A percentile compares a stretch with the other conserved stretches of the same genome.
These are phyloP conservation scores for Xerocomus spinulosus DNA, from an alignment of 768 basidiomycete genomes.

Conservation along the genomic window DNA sequence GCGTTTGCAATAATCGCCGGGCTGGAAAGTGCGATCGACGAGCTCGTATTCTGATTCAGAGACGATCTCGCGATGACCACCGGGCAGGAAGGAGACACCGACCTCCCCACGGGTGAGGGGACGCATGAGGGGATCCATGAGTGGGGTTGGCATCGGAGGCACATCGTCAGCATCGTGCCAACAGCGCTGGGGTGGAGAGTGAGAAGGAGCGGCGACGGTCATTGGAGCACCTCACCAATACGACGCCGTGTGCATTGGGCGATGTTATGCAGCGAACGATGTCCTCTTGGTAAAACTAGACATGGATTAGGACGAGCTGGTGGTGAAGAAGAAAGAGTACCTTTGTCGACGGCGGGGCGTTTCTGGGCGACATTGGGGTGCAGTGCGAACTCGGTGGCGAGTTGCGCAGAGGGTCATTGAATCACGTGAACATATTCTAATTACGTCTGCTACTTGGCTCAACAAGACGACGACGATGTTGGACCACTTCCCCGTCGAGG, in stretches of 20 bases:
- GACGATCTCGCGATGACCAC: constrained; percentile 60
- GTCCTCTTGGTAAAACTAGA: constrained; percentile 65
- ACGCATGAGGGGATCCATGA: constrained; percentile 68
- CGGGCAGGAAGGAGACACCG: constrained; percentile 65
- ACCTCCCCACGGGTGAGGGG: constrained; percentile 76
- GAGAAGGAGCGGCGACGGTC: constrained; percentile 4
- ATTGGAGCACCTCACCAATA: constrained; percentile 48
- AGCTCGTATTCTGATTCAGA: constrained; percentile 64
- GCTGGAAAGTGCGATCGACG: constrained; percentile 71
- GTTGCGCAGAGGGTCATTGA: constrained; percentile 1
- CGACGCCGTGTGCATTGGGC: constrained; percentile 50
- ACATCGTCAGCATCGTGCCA: constrained; percentile 86
- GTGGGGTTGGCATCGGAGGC: constrained; percentile 36
- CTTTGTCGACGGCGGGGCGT: constrained; percentile 29
- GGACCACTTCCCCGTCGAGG: constrained; percentile 22
- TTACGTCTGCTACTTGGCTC: not conserved
- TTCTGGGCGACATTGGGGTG: constrained; percentile 27
- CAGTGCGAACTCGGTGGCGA: not conserved
- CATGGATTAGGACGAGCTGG: too few species aligned
- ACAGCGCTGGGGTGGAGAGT: constrained; percentile 54
- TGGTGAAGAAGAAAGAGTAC: constrained; percentile 10
- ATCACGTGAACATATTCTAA: constrained; percentile 18
- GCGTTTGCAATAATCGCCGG: constrained; percentile 80
- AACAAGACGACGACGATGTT: too few species aligned
- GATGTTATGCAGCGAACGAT: constrained; percentile 47